Percentiles rank a stretch among this genome's conserved stretches.
phyloP scores from a whole-genome alignment of 1,284 basidiomycete genomes.

The Kalmanozyma brasiliensis region DNA sequence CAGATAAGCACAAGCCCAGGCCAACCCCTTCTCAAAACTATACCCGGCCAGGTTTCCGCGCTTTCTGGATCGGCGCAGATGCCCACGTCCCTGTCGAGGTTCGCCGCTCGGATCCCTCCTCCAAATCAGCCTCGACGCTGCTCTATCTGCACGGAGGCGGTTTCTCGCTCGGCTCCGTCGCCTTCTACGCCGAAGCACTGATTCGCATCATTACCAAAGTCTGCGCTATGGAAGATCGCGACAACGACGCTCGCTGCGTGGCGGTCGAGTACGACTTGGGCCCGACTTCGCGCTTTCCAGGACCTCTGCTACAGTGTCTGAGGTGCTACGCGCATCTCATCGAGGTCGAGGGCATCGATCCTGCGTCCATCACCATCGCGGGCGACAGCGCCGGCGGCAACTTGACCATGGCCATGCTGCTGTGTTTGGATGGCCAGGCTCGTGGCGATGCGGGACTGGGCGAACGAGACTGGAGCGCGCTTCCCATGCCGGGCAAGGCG shows the following conservation, averaged over 20 bases:
- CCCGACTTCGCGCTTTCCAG: constrained; percentile 60
- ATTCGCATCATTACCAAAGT: constrained; percentile 62
- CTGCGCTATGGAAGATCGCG: constrained; percentile 33
- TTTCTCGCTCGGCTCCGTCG: constrained; percentile 65
- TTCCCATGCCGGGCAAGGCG: constrained; percentile 64
- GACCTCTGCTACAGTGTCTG: constrained; percentile 62
- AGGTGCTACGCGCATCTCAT: constrained; percentile 66
- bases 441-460: constrained; percentile 22
- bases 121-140: constrained; percentile 51
- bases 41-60: constrained; percentile 49
- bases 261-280: constrained; percentile 65
- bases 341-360: constrained; percentile 60
- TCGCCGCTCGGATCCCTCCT: constrained; percentile 32
- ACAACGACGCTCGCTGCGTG: constrained; percentile 55
- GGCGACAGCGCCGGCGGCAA: constrained; percentile 66
- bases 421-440: constrained; percentile 59
- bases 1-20: constrained; percentile 6
- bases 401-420: constrained; percentile 60
- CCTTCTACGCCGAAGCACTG: constrained; percentile 66
- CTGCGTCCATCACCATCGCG: constrained; percentile 57
- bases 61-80: constrained; percentile 61
- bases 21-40: constrained; percentile 1
- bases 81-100: constrained; percentile 39
- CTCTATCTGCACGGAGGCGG: constrained; percentile 66
- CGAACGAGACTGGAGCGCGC: constrained; percentile 60